Conservation (phyloP, 2,329 filamentous ascomycete genomes). For the Talaromyces sp. region DNA sequence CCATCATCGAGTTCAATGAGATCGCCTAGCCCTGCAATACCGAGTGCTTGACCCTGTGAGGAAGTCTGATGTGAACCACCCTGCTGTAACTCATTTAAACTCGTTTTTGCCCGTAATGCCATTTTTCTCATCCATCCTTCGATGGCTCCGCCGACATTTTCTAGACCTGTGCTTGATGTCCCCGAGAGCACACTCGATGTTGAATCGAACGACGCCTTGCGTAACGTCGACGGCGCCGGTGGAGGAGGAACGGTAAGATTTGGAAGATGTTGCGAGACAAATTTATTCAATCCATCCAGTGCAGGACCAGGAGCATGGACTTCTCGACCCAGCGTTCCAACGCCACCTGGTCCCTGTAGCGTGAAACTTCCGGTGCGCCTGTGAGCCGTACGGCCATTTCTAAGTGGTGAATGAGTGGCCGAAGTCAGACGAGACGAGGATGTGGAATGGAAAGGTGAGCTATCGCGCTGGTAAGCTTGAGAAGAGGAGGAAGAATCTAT, state of each 20-base stretch:
- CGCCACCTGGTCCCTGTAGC: slow-evolving; percentile 79
- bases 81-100: slow-evolving; percentile 38
- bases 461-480: slow-evolving; percentile 22
- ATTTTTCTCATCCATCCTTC: slow-evolving; percentile 88
- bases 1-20: slow-evolving; percentile 42
- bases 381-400: slow-evolving; percentile 30
- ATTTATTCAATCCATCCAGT: slow-evolving; percentile 75
- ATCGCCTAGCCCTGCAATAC: slow-evolving; percentile 34
- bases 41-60: slow-evolving; percentile 22
- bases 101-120: slow-evolving; percentile 47
- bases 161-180: slow-evolving; percentile 50
- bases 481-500: slow-evolving; percentile 19
- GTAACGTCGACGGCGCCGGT: slow-evolving; percentile 53
- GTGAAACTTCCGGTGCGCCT: slow-evolving; percentile 46
- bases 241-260: slow-evolving; percentile 68
- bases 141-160: slow-evolving; percentile 79
- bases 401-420: slow-evolving; percentile 3
- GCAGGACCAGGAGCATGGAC: slow-evolving; percentile 60
- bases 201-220: slow-evolving; percentile 33
- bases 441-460: slow-evolving; percentile 2
- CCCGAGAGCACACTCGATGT: slow-evolving; percentile 28
- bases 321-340: slow-evolving; percentile 69
- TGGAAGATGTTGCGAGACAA: slow-evolving; percentile 78
- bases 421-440: slow-evolving; percentile 8
- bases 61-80: slow-evolving; percentile 20